Percentiles rank a stretch among this genome's conserved stretches.
These are phyloP conservation scores for Ettlia oleoabundans DNA, from an alignment of 139 green algal species.

Conservation along the genomic window DNA sequence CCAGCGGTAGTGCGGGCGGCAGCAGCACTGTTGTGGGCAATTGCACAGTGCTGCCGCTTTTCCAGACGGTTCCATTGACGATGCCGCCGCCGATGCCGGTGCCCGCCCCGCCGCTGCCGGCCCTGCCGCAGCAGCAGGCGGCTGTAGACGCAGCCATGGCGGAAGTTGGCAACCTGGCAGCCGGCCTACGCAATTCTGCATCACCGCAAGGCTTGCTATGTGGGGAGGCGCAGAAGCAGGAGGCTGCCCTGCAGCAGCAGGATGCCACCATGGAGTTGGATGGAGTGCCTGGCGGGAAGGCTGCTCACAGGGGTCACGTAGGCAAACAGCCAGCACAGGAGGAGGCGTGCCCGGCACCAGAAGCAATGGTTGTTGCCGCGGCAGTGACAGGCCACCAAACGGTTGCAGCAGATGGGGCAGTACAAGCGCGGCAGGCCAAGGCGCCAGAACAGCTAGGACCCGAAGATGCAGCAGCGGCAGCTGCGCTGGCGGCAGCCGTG, in stretches of 20 bases:
- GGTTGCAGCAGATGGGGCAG: background rate
- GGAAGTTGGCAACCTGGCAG: too few species aligned
- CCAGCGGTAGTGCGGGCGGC: background rate
- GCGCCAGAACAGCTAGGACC: background rate
- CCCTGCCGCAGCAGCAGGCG: background rate
- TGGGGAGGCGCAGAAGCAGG: too few species aligned
- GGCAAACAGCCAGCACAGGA: too few species aligned
- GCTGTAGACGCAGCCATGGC: too few species aligned
- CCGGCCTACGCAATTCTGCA: too few species aligned
- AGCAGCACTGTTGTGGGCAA: background rate
- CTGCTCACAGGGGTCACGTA: too few species aligned
- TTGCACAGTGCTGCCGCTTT: constrained; percentile 3
- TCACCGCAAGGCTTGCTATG: too few species aligned
- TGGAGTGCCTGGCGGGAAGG: background rate
- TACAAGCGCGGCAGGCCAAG: background rate
- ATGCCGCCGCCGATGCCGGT: constrained; percentile 11
- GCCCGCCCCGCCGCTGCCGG: background rate
- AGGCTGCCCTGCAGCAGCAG: background rate
- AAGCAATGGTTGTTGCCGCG: too few species aligned
- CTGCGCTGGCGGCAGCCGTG: background rate
- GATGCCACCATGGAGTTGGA: background rate
- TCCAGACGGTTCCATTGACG: background rate
- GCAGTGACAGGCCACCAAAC: constrained; percentile 9
- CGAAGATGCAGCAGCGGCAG: background rate
- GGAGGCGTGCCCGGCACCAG: background rate